Evolutionary conservation across 768 basidiomycete species (phyloP).

Genomic region (Suillus lakei): DNA sequence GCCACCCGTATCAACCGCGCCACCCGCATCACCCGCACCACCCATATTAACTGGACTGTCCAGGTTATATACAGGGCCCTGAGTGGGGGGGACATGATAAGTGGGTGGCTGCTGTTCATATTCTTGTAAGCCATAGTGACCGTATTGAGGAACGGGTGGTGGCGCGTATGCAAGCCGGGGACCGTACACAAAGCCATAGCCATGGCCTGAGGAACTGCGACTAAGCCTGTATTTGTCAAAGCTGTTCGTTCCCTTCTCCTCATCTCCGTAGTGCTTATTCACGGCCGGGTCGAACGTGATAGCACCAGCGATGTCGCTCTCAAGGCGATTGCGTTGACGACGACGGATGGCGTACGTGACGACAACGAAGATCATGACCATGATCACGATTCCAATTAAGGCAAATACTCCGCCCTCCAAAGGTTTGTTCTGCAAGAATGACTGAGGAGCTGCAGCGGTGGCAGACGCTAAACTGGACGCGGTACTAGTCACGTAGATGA

Average conservation of each 20-base stretch:
- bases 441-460: slow-evolving; percentile 25
- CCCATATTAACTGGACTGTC: not conserved
- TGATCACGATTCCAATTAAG: slow-evolving; percentile 51
- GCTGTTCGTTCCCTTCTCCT: slow-evolving; percentile 23
- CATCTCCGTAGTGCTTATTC: slow-evolving; percentile 29
- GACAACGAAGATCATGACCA: slow-evolving; percentile 49
- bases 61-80: slow-evolving; percentile 18
- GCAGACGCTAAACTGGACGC: slow-evolving; percentile 30
- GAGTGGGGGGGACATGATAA: slow-evolving; percentile 11
- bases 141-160: slow-evolving; percentile 16
- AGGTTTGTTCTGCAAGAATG: slow-evolving; percentile 70
- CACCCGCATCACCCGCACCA: too few species aligned
- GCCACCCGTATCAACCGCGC: slow-evolving; percentile 15
- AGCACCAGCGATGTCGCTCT: slow-evolving; percentile 44
- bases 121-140: slow-evolving; percentile 21
- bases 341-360: slow-evolving; percentile 55
- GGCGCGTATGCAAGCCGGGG: slow-evolving; percentile 24
- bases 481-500: slow-evolving; percentile 37
- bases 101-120: slow-evolving; percentile 23
- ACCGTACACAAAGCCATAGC: slow-evolving; percentile 24
- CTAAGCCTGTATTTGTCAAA: slow-evolving; percentile 29
- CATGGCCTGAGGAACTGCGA: slow-evolving; percentile 29
- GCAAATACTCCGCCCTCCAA: slow-evolving; percentile 64
- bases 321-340: slow-evolving; percentile 44
- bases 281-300: slow-evolving; percentile 55